phyloP scores from a whole-genome alignment of 768 basidiomycete species.

The Tephrocybe sp. region DNA sequence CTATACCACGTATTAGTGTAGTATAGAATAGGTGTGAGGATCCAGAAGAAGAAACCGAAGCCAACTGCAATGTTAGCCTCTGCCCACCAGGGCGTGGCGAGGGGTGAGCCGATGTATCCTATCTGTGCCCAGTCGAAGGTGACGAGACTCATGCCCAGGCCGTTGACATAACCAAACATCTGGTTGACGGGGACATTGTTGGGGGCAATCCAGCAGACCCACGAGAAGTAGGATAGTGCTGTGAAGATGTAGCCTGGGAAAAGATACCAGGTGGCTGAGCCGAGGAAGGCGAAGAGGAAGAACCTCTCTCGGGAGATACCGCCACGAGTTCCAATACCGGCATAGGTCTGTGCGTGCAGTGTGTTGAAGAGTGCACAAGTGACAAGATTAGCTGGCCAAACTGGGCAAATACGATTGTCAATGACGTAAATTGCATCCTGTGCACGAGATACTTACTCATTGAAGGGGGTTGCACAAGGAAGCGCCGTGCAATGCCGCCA shows the following conservation, averaged over 20 bases:
- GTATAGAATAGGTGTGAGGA: conserved; percentile 63
- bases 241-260: conserved; percentile 76
- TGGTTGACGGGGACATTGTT: conserved; percentile 69
- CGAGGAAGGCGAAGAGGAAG: conserved; percentile 65
- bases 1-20: conserved; percentile 67
- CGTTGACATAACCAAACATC: conserved; percentile 68
- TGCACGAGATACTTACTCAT: conserved; percentile 51
- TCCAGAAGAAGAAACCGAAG: conserved; percentile 72
- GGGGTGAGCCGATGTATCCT: conserved; percentile 67
- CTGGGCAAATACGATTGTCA: conserved; percentile 38
- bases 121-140: conserved; percentile 86
- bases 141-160: conserved; percentile 68
- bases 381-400: conserved; percentile 79
- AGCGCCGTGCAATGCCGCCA: conserved; percentile 69
- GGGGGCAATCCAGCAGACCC: conserved; percentile 68
- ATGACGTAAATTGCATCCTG: neutral
- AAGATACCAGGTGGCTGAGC: conserved; percentile 63
- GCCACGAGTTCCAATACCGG: conserved; percentile 61
- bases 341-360: conserved; percentile 69
- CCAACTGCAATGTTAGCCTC: conserved; percentile 67
- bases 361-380: conserved; percentile 80
- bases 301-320: conserved; percentile 77
- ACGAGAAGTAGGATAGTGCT: conserved; percentile 60
- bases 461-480: conserved; percentile 71
- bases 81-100: conserved; percentile 84